Percentiles rank a stretch among this genome's conserved stretches.
Conservation (phyloP, 2,329 filamentous ascomycete species). For the Fusarium heterosporum region DNA sequence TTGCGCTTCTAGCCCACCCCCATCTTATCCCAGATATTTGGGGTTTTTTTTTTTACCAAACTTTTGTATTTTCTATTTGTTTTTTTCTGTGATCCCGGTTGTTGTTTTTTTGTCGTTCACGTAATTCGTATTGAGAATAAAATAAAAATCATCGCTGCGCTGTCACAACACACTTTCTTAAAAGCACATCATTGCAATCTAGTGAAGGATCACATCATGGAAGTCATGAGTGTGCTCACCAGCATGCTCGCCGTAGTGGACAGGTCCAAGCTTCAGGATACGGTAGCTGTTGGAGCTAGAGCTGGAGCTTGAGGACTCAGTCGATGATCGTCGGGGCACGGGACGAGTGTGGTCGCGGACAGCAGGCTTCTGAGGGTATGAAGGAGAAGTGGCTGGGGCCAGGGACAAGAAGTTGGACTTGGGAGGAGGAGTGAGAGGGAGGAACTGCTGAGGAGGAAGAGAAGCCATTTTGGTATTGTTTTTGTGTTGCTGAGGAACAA, state of each 20-base stretch:
- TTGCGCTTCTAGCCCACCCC: conserved; percentile 19
- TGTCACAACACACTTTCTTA: conserved; percentile 17
- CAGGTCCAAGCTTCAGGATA: conserved; percentile 73
- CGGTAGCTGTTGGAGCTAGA: conserved; percentile 55
- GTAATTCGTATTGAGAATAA: conserved; percentile 2
- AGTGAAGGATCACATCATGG: conserved; percentile 60
- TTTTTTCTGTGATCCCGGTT: conserved; percentile 8
- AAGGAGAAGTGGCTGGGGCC: conserved; percentile 68
- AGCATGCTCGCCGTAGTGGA: conserved; percentile 71
- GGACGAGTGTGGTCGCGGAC: conserved; percentile 45
- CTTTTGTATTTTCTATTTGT: background rate
- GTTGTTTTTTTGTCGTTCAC: conserved; percentile 4
- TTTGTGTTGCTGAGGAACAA: background rate
- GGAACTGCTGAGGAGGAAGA: conserved; percentile 47
- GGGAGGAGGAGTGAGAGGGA: conserved; percentile 42
- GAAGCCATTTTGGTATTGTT: conserved; percentile 40
- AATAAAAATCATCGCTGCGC: conserved; percentile 32
- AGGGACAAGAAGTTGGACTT: conserved; percentile 64
- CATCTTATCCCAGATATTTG: conserved; percentile 10
- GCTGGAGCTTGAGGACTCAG: conserved; percentile 49
- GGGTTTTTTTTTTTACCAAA: background rate
- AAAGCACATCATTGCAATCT: conserved; percentile 25
- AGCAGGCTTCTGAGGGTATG: conserved; percentile 62
- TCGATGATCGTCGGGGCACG: conserved; percentile 62
- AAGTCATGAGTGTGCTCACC: conserved; percentile 69